Percentiles rank a stretch among this genome's conserved stretches.
Conservation (phyloP, 306 rosid genomes). For the Hylodesmum podocarpum region DNA sequence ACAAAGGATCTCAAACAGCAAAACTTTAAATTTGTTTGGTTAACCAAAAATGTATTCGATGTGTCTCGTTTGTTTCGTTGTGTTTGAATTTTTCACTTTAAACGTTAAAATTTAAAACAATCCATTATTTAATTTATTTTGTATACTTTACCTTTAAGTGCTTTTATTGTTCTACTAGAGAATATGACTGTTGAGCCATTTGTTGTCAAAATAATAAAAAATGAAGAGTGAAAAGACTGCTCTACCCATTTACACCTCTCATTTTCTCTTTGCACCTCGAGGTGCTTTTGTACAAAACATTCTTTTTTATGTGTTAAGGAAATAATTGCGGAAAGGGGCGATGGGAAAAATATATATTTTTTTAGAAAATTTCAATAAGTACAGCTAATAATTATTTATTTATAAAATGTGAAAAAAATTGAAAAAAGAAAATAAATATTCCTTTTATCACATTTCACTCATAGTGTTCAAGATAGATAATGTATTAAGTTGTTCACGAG, state of each 20-base stretch:
- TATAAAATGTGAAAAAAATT: too few relatives aligned
- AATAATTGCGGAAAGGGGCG: too few relatives aligned
- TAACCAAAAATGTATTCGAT: neutral
- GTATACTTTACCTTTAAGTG: neutral
- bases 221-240: neutral
- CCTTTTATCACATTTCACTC: too few relatives aligned
- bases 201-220: neutral
- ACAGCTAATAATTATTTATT: too few relatives aligned
- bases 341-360: too few relatives aligned
- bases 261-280: too few relatives aligned
- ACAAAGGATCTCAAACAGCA: constrained; percentile 3
- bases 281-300: too few relatives aligned
- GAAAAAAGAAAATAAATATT: too few relatives aligned
- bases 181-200: neutral
- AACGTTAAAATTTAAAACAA: neutral
- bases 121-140: neutral
- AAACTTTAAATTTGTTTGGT: neutral
- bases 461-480: too few relatives aligned
- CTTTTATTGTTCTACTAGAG: neutral
- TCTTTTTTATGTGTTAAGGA: too few relatives aligned
- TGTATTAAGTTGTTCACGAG: too few relatives aligned
- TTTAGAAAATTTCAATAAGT: too few relatives aligned
- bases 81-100: neutral
- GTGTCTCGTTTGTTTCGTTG: neutral
- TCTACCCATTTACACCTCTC: neutral